Evolutionary conservation across 2,329 filamentous ascomycete genomes (phyloP), one percentile per base, ranked within the genome.

Genomic region (Penicillium olsonii): DNA sequence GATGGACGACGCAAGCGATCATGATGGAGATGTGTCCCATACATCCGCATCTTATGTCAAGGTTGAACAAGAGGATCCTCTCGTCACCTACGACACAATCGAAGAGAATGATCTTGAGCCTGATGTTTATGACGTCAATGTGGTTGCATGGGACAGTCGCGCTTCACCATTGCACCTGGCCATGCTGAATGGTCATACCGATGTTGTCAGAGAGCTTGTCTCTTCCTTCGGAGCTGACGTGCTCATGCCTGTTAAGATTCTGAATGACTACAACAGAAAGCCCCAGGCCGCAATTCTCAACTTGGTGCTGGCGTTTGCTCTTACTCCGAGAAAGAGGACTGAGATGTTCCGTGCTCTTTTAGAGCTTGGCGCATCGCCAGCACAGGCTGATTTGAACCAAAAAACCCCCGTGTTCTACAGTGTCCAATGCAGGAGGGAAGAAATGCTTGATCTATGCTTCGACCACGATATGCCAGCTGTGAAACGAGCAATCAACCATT

Each of bases 71-170:
- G 55, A 59, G 11, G 53, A 54, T 5, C 65, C 75, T 5, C 58
- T 61, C 0, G 62, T 68, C 1, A 72, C 78, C 24, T 73, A 79
- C 1, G 70, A 68, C 9, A 59, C 78, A 1, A 74, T 77, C 1
- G 81, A 72, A 9, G 71, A 85, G 6, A 75, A 81, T 18, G 78
- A 83, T 1, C 78, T 86, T 9, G 87, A 88, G 17, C 88, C 89
- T 1, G 89, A 95, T 68, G 81, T 92, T 44, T 92, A 88, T 66
- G 84, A 94, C 57, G 79, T 92, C 52, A 85, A 95, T 56, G 81
- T 87, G 1, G 65, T 88, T n/a, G 83, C 88, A 1, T 95, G 90
- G 90, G 90, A 95, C 60, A 81, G 78, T 5, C 83, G 85, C 4
- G 82, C 84, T 49, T 87, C 87, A 11, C 84, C 90, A 1, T 76